Evolutionary conservation across 2,329 filamentous ascomycete species (phyloP).

Genomic region (Claviceps sp.): DNA sequence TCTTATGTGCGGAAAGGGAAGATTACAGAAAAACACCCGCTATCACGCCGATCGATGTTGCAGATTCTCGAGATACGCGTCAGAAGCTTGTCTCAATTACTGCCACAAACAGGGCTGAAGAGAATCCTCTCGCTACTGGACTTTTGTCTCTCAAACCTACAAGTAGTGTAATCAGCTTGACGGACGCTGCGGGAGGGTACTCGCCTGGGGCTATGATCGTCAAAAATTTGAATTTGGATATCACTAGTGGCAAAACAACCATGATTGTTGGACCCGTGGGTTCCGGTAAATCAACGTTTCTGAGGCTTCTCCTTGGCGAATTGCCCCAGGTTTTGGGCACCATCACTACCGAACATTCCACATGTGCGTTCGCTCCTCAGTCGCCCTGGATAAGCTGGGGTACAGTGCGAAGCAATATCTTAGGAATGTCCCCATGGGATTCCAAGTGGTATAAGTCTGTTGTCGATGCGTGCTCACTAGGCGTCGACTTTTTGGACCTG

Average conservation of each 20-base stretch:
- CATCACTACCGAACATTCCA: conserved; percentile 4
- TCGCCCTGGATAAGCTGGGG: conserved; percentile 13
- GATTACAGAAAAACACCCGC: conserved; percentile 1
- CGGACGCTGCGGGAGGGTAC: conserved; percentile 7
- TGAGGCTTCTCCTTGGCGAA: conserved; percentile 12
- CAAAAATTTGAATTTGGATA: conserved; percentile 6
- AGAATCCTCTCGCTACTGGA: neutral
- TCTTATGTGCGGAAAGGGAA: conserved; percentile 9
- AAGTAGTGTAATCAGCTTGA: neutral
- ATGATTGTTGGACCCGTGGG: conserved; percentile 13
- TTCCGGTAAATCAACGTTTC: conserved; percentile 12
- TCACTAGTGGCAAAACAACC: conserved; percentile 8
- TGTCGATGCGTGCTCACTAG: conserved; percentile 9
- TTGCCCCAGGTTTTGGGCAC: conserved; percentile 8
- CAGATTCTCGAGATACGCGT: neutral
- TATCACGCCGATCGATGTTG: neutral
- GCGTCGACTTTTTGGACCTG: conserved; percentile 10
- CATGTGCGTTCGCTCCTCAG: conserved; percentile 13
- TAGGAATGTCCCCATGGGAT: conserved; percentile 9
- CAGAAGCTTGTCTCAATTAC: neutral
- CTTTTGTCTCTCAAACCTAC: neutral
- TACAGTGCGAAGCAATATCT: conserved; percentile 14
- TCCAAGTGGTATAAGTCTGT: conserved; percentile 12
- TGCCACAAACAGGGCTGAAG: neutral
- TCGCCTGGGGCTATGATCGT: conserved; percentile 1